Base-by-base conservation (phyloP, 202 grass and related monocot species). In the Panicum hallii region DNA sequence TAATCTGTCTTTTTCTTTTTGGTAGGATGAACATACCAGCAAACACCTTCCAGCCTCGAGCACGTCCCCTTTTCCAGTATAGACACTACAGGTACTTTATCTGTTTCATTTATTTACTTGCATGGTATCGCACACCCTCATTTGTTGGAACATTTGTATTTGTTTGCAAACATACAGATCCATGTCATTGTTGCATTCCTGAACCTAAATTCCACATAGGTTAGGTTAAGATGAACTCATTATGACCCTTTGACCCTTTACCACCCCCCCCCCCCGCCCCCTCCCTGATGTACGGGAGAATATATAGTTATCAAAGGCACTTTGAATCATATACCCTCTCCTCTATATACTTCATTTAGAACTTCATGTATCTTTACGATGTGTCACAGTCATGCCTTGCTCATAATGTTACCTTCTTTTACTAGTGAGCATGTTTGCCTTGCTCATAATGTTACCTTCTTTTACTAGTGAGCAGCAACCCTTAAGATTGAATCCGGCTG, bases 401-500 rank as follows among this genome's bases (percentile, higher is more conserved):
- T 96, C 28, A 81, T 89, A 77, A 10, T 88, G 43, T 76, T 78
- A 61, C 30, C 42, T 52, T 80, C 56, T 75, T 90, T 77, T 50
- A 81, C 76, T 72, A 99, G 97, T 92, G 97, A 99, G 86, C 43
- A n/a, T 83, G 84, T 22, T 74, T 87, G 38, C 84, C 75, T 65
- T 82, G 70, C 61, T 96, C 28, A 81, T 89, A 77, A 10, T 88
- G 43, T 76, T 78, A 61, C 30, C 42, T 52, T 80, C 56, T 75
- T 90, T 77, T 50, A 81, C 76, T 72, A 99, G 97, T 92, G 97
- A 99, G 86, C 97, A 99, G 90, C 97, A 99, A 94, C 97, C 97
- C 69, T 91, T 99, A 83, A 92, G 85, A 88, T 88, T 99, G 83
- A 99, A 95, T 72, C 83, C 91, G 85, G 82, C 89, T 79, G 93